A percentile compares a stretch with the other conserved stretches of the same genome.
These are phyloP conservation scores for Candida dajiaensis DNA, from an alignment of 805 yeast species.

Conservation along the genomic window DNA sequence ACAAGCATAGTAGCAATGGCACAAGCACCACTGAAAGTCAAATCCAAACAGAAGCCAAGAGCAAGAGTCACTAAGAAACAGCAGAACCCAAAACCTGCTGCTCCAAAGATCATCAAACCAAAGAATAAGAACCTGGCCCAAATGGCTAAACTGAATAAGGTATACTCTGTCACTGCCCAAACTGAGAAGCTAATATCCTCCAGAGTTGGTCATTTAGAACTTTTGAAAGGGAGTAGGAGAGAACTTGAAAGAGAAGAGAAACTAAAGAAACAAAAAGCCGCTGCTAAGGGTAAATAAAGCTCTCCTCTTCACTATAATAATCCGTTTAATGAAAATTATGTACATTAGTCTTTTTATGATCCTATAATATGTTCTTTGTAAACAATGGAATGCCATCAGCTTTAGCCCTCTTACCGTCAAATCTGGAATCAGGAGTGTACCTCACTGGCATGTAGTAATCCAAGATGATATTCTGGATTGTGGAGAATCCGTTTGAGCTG, in stretches of 20 bases:
- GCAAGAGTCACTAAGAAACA: conserved; percentile 53
- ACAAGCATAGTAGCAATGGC: conserved; percentile 39
- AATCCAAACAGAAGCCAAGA: conserved; percentile 30
- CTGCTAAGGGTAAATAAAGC: conserved; percentile 13
- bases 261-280: conserved; percentile 28
- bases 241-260: conserved; percentile 62
- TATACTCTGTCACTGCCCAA: conserved; percentile 40
- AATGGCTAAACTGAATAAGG: conserved; percentile 50
- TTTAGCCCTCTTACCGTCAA: conserved; percentile 4
- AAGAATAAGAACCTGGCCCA: conserved; percentile 49
- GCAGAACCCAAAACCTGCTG: conserved; percentile 58
- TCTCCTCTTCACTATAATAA: neutral
- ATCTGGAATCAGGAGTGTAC: conserved; percentile 10
- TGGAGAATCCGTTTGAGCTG: conserved; percentile 73
- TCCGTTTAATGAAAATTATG: neutral
- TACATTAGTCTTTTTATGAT: neutral
- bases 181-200: conserved; percentile 87
- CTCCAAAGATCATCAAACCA: conserved; percentile 68
- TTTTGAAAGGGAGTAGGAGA: conserved; percentile 86
- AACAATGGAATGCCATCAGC: conserved; percentile 8
- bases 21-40: conserved; percentile 64
- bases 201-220: conserved; percentile 90
- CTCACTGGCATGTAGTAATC: conserved; percentile 36
- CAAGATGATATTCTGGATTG: conserved; percentile 66
- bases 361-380: conserved; percentile 4